Percentiles rank a stretch among this genome's conserved stretches.
These are phyloP conservation scores for Gossypium thurberi DNA, from an alignment of 345 rosid genomes.

Conservation along the genomic window DNA sequence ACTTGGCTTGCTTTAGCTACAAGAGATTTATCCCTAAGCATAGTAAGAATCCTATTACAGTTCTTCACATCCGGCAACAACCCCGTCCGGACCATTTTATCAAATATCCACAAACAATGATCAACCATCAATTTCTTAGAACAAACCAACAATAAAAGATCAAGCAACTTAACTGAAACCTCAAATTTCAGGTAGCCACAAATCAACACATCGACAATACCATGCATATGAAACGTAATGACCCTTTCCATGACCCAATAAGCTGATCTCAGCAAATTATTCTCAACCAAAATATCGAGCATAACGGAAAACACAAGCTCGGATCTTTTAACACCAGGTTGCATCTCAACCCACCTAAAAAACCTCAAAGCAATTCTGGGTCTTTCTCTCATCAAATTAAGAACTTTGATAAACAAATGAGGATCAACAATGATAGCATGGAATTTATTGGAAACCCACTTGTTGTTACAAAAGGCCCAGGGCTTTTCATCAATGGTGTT, in stretches of 20 bases:
- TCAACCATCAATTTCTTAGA: slow-evolving; percentile 45
- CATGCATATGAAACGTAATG: slow-evolving; percentile 36
- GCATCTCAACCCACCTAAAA: slow-evolving; percentile 53
- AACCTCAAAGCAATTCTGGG: slow-evolving; percentile 50
- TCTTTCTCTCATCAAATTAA: slow-evolving; percentile 35
- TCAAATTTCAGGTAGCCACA: slow-evolving; percentile 21
- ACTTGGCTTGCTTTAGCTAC: slow-evolving; percentile 30
- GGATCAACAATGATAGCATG: slow-evolving; percentile 38
- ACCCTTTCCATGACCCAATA: slow-evolving; percentile 46
- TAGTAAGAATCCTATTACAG: slow-evolving; percentile 56
- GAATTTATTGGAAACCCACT: slow-evolving; percentile 43
- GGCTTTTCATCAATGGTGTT: slow-evolving; percentile 29
- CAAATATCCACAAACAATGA: slow-evolving; percentile 40
- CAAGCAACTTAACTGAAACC: slow-evolving; percentile 37
- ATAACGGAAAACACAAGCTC: slow-evolving; percentile 32
- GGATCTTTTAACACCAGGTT: slow-evolving; percentile 38
- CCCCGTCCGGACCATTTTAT: slow-evolving; percentile 49
- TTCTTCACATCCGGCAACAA: slow-evolving; percentile 53
- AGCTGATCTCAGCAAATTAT: slow-evolving; percentile 39
- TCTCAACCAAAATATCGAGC: slow-evolving; percentile 54
- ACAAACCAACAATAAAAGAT: slow-evolving; percentile 53
- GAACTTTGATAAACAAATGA: slow-evolving; percentile 42
- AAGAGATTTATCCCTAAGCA: slow-evolving; percentile 43
- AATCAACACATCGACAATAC: slow-evolving; percentile 48
- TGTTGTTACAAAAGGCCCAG: slow-evolving; percentile 32